These are phyloP conservation scores for Berberis thunbergii DNA, from an alignment of 164 flowering plant species.

Conservation along the genomic window DNA sequence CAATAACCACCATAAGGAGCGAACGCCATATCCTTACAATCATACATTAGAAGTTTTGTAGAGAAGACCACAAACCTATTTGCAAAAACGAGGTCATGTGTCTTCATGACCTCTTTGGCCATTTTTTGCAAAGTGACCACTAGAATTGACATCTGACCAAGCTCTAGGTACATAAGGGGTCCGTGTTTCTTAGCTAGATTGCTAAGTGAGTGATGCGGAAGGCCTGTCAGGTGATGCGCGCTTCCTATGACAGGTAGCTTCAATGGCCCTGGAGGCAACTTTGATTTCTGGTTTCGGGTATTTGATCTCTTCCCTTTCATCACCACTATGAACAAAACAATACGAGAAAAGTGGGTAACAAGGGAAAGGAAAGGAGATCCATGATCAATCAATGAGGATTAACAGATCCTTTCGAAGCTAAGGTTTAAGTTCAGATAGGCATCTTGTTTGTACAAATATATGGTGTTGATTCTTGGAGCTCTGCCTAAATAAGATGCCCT, in stretches of 20 bases:
- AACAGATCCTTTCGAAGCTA: no score
- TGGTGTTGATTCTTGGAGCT: no score
- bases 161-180: constrained; percentile 7
- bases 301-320: constrained; percentile 2
- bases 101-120: constrained; percentile 16
- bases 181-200: constrained; percentile 9
- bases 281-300: neutral
- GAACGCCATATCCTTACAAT: constrained; percentile 6
- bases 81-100: constrained; percentile 15
- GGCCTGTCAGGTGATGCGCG: neutral
- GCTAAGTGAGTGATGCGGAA: constrained; percentile 6
- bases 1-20: constrained; percentile 16
- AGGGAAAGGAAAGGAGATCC: neutral
- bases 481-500: no score
- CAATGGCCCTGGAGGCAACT: constrained; percentile 20
- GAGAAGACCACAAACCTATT: neutral
- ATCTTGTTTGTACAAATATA: no score
- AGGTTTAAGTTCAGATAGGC: no score
- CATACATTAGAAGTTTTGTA: constrained; percentile 1
- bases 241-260: constrained; percentile 26
- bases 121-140: constrained; percentile 3
- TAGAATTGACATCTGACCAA: constrained; percentile 6
- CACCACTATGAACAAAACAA: constrained; percentile 3
- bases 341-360: constrained; percentile 6
- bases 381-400: neutral